A percentile compares a stretch with the other conserved stretches of the same genome.
Conservation (phyloP, 352 stramenopile genomes). For the Pythium sukuiense region DNA sequence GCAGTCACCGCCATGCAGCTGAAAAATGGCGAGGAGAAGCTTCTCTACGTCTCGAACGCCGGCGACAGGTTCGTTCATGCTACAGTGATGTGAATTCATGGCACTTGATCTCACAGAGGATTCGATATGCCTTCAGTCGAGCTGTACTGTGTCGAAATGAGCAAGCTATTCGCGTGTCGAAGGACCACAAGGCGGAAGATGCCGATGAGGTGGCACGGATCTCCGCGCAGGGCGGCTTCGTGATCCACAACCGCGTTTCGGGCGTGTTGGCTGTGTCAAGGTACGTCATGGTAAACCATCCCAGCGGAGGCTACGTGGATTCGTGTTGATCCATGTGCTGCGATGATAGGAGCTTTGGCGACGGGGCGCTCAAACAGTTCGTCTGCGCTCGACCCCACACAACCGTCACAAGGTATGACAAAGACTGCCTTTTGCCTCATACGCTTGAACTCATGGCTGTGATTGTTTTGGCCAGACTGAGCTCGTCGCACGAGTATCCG, state of each 20-base stretch:
- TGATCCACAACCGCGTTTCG: conserved; percentile 68
- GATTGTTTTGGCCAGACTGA: conserved; percentile 34
- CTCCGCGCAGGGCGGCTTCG: conserved; percentile 58
- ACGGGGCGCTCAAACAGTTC: conserved; percentile 71
- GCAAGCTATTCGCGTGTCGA: conserved; percentile 53
- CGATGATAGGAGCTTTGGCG: conserved; percentile 67
- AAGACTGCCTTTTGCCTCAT: no score
- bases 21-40: conserved; percentile 34
- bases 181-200: conserved; percentile 77
- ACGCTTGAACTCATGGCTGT: no score
- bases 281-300: conserved; percentile 26
- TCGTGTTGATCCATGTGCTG: not conserved
- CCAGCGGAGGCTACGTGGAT: no score
- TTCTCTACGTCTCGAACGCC: conserved; percentile 67
- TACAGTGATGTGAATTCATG: not conserved
- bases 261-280: conserved; percentile 72
- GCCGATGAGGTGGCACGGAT: conserved; percentile 58
- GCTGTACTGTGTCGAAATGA: conserved; percentile 63
- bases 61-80: conserved; percentile 59
- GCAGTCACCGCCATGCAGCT: conserved; percentile 57
- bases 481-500: conserved; percentile 43
- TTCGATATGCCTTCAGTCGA: conserved; percentile 36
- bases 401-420: conserved; percentile 40
- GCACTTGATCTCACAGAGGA: no score
- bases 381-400: conserved; percentile 53